A percentile compares a stretch with the other conserved stretches of the same genome.
These are phyloP conservation scores for Taxillus chinensis DNA, from an alignment of 164 flowering plant genomes.

Conservation along the genomic window DNA sequence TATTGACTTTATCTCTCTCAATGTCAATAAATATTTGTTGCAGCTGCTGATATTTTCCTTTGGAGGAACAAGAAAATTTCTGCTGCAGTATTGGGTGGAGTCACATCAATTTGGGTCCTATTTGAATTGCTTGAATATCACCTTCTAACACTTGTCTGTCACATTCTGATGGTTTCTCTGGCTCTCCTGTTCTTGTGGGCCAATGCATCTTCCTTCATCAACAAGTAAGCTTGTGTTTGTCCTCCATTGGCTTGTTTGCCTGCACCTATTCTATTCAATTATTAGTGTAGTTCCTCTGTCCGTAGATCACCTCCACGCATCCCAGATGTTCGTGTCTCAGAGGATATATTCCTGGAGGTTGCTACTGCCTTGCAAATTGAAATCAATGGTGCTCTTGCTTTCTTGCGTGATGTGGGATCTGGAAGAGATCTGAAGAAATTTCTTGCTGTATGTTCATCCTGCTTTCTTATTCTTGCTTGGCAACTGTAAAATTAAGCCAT, in stretches of 20 bases:
- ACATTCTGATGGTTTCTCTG: slow-evolving; percentile 39
- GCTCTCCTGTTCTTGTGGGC: slow-evolving; percentile 72
- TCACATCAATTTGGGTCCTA: slow-evolving; percentile 63
- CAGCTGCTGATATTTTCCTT: slow-evolving; percentile 83
- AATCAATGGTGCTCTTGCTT: slow-evolving; percentile 23
- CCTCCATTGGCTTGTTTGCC: no score
- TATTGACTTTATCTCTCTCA: not conserved
- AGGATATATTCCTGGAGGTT: slow-evolving; percentile 40
- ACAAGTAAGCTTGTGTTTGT: slow-evolving; percentile 38
- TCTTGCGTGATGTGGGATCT: slow-evolving; percentile 29
- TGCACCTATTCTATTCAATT: not conserved
- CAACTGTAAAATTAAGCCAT: not conserved
- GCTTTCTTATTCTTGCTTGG: not conserved
- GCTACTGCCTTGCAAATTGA: slow-evolving; percentile 30
- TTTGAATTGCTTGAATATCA: slow-evolving; percentile 77
- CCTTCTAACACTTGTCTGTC: slow-evolving; percentile 65
- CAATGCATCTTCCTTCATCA: slow-evolving; percentile 42
- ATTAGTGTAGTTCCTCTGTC: not conserved
- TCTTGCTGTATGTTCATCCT: slow-evolving; percentile 28
- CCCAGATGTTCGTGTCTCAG: slow-evolving; percentile 56
- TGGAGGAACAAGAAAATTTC: slow-evolving; percentile 88
- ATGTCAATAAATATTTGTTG: slow-evolving; percentile 3
- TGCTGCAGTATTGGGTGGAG: slow-evolving; percentile 46
- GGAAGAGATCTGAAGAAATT: slow-evolving; percentile 51
- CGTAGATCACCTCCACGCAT: slow-evolving; percentile 51